Percentiles rank a stretch among this genome's conserved stretches.
phyloP scores from a whole-genome alignment of 2,329 filamentous ascomycete species.

The Trichoderma gracile region DNA sequence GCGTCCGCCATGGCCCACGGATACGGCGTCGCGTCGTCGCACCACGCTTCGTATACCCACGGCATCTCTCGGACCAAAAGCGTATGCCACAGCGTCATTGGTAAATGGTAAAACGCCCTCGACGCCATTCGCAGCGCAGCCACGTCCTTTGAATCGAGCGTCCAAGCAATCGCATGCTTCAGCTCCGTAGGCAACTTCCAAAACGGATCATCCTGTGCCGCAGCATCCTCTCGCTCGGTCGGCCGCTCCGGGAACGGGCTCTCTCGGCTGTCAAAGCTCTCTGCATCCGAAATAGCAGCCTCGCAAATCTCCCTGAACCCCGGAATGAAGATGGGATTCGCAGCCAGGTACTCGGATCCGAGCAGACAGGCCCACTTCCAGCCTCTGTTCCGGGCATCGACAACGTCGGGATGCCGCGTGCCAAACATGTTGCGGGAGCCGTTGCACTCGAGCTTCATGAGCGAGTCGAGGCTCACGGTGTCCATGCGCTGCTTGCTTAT shows the following conservation, averaged over 20 bases:
- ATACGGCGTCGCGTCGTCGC: conserved; percentile 13
- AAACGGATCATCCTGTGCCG: conserved; percentile 2
- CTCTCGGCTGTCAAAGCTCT: conserved; percentile 4
- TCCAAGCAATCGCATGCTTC: conserved; percentile 17
- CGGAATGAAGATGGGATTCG: conserved; percentile 26
- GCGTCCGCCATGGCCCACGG: conserved; percentile 16
- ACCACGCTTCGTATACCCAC: conserved; percentile 25
- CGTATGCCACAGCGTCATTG: conserved; percentile 16
- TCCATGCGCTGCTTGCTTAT: conserved; percentile 28
- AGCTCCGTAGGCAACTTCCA: conserved; percentile 12
- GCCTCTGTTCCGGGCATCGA: conserved; percentile 3
- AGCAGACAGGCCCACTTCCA: conserved; percentile 20
- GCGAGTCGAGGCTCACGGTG: conserved; percentile 28
- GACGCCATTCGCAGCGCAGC: conserved; percentile 17
- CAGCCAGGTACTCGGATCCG: conserved; percentile 25
- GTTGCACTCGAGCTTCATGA: conserved; percentile 22
- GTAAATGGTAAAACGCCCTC: conserved; percentile 17
- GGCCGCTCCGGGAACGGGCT: conserved; percentile 8
- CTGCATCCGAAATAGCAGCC: not conserved
- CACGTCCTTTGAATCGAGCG: conserved; percentile 19
- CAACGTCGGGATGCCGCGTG: conserved; percentile 7
- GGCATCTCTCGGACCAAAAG: conserved; percentile 12
- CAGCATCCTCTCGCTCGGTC: too few species aligned
- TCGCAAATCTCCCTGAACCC: conserved; percentile 17
- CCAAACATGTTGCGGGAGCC: not conserved